Evolutionary conservation across 192 early-diverging fungal species (phyloP).

Genomic region (Pecoramyces ruminantium): DNA sequence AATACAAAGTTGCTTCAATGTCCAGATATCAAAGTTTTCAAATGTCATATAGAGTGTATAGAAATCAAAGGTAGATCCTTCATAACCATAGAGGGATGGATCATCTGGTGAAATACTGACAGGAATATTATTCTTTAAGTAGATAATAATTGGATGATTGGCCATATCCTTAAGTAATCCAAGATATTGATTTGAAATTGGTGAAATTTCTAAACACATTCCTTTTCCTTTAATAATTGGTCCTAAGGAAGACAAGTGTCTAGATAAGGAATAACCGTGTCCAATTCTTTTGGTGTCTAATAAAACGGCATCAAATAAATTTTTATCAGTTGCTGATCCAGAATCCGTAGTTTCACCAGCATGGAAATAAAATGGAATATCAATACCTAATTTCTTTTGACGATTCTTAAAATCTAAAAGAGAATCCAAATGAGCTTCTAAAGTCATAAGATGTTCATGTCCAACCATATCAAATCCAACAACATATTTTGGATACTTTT

Average conservation of each 20-base stretch:
- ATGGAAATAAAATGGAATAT: background rate
- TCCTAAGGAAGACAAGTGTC: background rate
- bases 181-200: background rate
- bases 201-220: background rate
- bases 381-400: background rate
- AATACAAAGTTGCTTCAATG: background rate
- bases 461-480: background rate
- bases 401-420: background rate
- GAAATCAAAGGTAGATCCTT: background rate
- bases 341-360: background rate
- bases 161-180: background rate
- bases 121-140: background rate
- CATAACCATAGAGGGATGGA: background rate
- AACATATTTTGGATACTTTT: background rate
- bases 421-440: background rate
- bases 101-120: background rate
- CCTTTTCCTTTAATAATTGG: background rate
- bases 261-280: background rate
- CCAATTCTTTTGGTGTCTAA: background rate
- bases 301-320: background rate
- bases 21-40: background rate
- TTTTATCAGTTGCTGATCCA: background rate
- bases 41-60: background rate
- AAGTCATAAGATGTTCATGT: background rate
- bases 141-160: background rate